Percentiles rank a stretch among this genome's conserved stretches.
Evolutionary conservation across 1,284 basidiomycete species (phyloP).

Genomic region (Rugosomyces carneus): DNA sequence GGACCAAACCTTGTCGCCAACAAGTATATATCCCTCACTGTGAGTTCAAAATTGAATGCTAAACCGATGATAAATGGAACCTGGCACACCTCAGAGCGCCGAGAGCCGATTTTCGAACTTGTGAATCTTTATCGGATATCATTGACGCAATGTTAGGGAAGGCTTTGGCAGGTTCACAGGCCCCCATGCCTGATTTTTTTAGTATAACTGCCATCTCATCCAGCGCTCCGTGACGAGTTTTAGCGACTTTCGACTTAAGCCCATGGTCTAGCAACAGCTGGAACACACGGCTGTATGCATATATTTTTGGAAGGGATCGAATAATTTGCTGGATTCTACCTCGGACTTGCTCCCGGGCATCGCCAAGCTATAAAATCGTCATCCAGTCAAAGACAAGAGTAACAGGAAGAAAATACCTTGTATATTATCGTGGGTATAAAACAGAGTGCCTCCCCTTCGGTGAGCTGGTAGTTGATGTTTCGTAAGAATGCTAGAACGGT

Average conservation of each 20-base stretch:
- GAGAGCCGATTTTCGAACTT: slow-evolving; percentile 81
- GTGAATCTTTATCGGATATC: slow-evolving; percentile 85
- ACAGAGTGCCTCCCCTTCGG: slow-evolving; percentile 83
- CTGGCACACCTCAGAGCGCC: slow-evolving; percentile 56
- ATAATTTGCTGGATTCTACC: slow-evolving; percentile 67
- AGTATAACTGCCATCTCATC: slow-evolving; percentile 78
- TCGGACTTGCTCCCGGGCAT: slow-evolving; percentile 73
- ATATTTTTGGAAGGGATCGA: slow-evolving; percentile 71
- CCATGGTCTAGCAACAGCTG: slow-evolving; percentile 84
- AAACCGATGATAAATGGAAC: slow-evolving; percentile 8
- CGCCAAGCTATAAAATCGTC: slow-evolving; percentile 55
- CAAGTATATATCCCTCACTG: slow-evolving; percentile 78
- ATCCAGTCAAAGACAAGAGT: slow-evolving; percentile 1
- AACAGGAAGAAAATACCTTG: slow-evolving; percentile 55
- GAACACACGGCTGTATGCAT: slow-evolving; percentile 88
- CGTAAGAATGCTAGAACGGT: slow-evolving; percentile 73
- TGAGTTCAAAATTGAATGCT: slow-evolving; percentile 11
- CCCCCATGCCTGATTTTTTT: slow-evolving; percentile 78
- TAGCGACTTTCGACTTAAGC: slow-evolving; percentile 83
- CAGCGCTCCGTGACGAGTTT: slow-evolving; percentile 80
- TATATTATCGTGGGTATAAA: slow-evolving; percentile 89
- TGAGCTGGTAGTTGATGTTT: slow-evolving; percentile 72
- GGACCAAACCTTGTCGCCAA: slow-evolving; percentile 84
- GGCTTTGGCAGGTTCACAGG: slow-evolving; percentile 75
- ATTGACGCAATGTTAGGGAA: slow-evolving; percentile 76